Evolutionary conservation across 495 filamentous ascomycete genomes (phyloP), one percentile per base, ranked within the genome.

Genomic region (Talaromyces proteolyticus): DNA sequence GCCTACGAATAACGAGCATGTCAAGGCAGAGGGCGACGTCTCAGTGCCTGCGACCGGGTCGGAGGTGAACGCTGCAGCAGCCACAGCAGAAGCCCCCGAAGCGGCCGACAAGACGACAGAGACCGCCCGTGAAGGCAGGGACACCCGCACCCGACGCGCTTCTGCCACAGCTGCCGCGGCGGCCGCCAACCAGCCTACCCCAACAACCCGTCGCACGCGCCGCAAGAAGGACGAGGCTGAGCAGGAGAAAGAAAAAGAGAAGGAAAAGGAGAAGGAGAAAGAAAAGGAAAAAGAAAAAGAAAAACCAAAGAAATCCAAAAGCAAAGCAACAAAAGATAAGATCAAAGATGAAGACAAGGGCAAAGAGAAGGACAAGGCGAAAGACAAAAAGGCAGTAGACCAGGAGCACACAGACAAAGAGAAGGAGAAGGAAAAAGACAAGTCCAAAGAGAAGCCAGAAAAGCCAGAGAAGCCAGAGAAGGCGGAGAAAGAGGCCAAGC

Each of bases 221-320:
- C 68, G 70, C 40, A 74, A 72, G 63, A 72, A 70, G 64, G 68
- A 70, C 44, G 68, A 70, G 49, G 63, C 62, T 1, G 58, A 63
- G 19, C 53, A 58, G 6, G 65, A 69, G 38, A 61, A 64, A 19
- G 53, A 62, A 14, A 64, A 51, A 23, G 47, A 54, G 11, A 49
- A 42, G 6, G 64, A 50, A 55, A 65, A 23, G 56, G 49, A 47
- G 62, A 69, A 19, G 47, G n/a, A 19, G 57, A 17, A 68, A 61
- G 49, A 62, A 62, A 36, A 66, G 61, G 52, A 61, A 46, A 45
- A 52, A 16, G 38, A 45, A 36, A 37, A 44, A 18, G 42, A 38
- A 29, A 58, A 24, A 48, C 18, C 26, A 57, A n/a, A 67, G 63
- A 50, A 64, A 62, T 16, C 65, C 61, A 50, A 50, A 37, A 22